Percentiles rank a stretch among this genome's conserved stretches.
These are phyloP conservation scores for Argentina anserina DNA, from an alignment of 306 rosid species.

Conservation along the genomic window DNA sequence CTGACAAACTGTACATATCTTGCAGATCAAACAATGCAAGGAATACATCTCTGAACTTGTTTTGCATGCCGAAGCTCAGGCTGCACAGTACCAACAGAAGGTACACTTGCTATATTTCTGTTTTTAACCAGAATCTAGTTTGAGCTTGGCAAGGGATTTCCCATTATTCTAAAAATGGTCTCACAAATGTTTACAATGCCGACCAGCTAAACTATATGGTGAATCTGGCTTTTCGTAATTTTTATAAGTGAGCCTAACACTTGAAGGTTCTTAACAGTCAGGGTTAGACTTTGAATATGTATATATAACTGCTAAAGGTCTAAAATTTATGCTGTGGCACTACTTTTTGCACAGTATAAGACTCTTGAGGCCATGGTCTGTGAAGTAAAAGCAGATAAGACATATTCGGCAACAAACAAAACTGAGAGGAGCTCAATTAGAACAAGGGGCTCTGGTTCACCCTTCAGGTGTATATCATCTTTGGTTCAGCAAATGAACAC, in stretches of 20 bases:
- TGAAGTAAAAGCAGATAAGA: constrained; percentile 62
- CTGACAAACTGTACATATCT: constrained; percentile 18
- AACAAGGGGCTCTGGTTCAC: constrained; percentile 86
- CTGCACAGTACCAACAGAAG: constrained; percentile 91
- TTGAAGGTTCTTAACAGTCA: neutral
- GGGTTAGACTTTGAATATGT: constrained; percentile 1
- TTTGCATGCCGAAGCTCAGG: constrained; percentile 93
- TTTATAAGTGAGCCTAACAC: neutral
- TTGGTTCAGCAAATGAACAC: constrained; percentile 84
- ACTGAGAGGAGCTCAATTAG: constrained; percentile 58
- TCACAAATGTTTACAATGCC: neutral
- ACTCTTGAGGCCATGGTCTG: constrained; percentile 77
- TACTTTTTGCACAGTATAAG: constrained; percentile 59
- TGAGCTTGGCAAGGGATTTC: neutral
- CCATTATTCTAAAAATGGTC: neutral
- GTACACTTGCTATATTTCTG: constrained; percentile 30
- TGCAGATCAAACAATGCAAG: constrained; percentile 74
- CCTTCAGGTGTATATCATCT: constrained; percentile 88
- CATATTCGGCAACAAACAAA: constrained; percentile 53
- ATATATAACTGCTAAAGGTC: neutral
- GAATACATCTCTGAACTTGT: constrained; percentile 81
- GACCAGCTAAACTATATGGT: neutral
- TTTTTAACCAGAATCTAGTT: neutral
- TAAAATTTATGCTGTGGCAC: constrained; percentile 19
- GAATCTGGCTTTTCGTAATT: neutral